Evolutionary conservation across 345 rosid genomes (phyloP).

Genomic region (Nasturtium officinale): DNA sequence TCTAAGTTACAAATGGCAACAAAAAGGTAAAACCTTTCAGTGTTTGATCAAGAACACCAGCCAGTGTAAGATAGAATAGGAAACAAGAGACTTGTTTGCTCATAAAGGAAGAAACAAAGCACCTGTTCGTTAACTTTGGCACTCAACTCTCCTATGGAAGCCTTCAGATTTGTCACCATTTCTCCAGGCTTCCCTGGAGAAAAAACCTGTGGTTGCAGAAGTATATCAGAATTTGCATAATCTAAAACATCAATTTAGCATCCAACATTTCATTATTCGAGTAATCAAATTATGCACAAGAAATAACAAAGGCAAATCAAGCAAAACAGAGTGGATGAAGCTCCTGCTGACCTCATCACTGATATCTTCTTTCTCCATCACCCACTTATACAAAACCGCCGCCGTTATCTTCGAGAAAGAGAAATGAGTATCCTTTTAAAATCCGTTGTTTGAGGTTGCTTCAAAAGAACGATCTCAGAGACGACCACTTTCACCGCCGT

Average conservation of each 20-base stretch:
- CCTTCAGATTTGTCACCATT: slow-evolving; percentile 38
- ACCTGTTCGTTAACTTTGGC: slow-evolving; percentile 49
- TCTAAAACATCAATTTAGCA: slow-evolving; percentile 11
- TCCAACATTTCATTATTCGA: not conserved
- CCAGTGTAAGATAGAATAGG: not conserved
- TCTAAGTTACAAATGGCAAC: slow-evolving; percentile 38
- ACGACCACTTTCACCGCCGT: slow-evolving; percentile 20
- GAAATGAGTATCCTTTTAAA: not conserved
- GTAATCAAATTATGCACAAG: slow-evolving; percentile 19
- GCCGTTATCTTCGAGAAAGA: not conserved
- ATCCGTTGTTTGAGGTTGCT: not conserved
- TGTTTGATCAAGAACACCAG: not conserved
- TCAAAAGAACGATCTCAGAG: slow-evolving; percentile 4
- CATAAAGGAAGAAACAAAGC: not conserved
- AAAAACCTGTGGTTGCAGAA: slow-evolving; percentile 25
- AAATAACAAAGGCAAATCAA: not conserved
- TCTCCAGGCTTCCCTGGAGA: slow-evolving; percentile 31
- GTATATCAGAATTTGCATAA: slow-evolving; percentile 13
- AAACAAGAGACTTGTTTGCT: not conserved
- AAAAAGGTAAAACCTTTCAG: slow-evolving; percentile 12
- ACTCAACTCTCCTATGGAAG: slow-evolving; percentile 45
- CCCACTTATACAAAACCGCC: not conserved
- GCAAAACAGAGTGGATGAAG: not conserved
- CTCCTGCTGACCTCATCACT: slow-evolving; percentile 34
- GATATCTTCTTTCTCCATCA: slow-evolving; percentile 32